A percentile compares a stretch with the other conserved stretches of the same genome.
phyloP scores from a whole-genome alignment of 2,329 filamentous ascomycete species.

The Aureobasidium sp. region DNA sequence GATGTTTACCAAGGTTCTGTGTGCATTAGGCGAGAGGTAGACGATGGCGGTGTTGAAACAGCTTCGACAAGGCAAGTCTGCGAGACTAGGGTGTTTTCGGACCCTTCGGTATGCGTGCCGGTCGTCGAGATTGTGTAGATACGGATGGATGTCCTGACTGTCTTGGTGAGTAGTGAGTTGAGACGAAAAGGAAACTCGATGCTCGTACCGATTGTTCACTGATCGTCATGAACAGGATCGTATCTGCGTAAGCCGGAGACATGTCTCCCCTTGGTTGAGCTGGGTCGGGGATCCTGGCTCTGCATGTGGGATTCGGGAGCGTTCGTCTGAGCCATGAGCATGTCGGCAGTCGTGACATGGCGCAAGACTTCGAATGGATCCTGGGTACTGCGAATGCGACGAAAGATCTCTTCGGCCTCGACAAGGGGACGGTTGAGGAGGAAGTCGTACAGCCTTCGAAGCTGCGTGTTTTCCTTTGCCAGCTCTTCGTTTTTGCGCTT shows the following conservation, averaged over 20 bases:
- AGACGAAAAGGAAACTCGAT: neutral
- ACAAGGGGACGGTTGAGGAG: neutral
- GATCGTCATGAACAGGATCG: conserved; percentile 2
- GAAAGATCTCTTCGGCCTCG: conserved; percentile 14
- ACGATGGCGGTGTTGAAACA: neutral
- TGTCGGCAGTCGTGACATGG: conserved; percentile 5
- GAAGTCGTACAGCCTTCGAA: conserved; percentile 12
- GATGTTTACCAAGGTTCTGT: too few species aligned
- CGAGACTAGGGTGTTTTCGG: too few species aligned
- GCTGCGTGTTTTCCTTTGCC: conserved; percentile 13
- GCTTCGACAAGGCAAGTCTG: neutral
- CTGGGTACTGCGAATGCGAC: conserved; percentile 10
- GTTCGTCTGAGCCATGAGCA: neutral
- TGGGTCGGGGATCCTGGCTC: neutral
- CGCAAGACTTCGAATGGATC: conserved; percentile 6
- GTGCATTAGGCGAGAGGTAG: neutral
- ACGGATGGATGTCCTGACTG: neutral
- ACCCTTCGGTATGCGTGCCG: neutral
- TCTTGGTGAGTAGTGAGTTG: neutral
- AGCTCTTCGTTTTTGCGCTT: conserved; percentile 21
- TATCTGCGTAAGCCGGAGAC: neutral
- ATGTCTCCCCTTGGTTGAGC: neutral
- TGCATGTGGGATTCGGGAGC: neutral
- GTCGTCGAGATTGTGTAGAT: neutral
- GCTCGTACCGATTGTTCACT: neutral